Conservation (phyloP, 2,329 filamentous ascomycete genomes). For the Beauveria rudraprayagi region DNA sequence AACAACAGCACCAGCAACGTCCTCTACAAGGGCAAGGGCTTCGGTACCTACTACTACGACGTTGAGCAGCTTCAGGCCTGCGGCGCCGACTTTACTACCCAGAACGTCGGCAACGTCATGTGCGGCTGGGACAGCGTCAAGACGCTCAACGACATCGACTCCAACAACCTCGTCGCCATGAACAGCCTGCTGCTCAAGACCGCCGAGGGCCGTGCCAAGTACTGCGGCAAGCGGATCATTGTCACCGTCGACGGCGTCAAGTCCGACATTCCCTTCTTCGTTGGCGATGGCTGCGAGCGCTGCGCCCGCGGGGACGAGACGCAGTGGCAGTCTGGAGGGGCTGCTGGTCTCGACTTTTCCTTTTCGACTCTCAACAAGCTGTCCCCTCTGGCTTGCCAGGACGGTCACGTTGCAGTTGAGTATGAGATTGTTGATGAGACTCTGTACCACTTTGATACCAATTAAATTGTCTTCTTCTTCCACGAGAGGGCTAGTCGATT, state of each 20-base stretch:
- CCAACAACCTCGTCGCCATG: constrained; percentile 16
- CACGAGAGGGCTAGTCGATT: too few species aligned
- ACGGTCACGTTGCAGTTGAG: constrained; percentile 13
- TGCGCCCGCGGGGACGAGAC: constrained; percentile 11
- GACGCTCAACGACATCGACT: constrained; percentile 11
- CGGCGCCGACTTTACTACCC: constrained; percentile 1
- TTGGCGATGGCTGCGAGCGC: constrained; percentile 14
- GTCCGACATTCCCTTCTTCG: constrained; percentile 11
- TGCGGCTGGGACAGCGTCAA: constrained; percentile 1
- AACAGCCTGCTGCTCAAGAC: constrained; percentile 13
- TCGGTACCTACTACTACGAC: constrained; percentile 11
- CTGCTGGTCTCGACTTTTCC: constrained; percentile 14
- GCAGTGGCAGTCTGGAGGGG: constrained; percentile 13
- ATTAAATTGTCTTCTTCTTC: not conserved
- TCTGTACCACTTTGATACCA: constrained; percentile 14
- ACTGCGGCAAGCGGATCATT: constrained; percentile 15
- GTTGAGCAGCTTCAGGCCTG: constrained; percentile 1
- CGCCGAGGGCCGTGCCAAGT: constrained; percentile 10
- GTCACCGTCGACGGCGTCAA: constrained; percentile 13
- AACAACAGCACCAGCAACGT: not conserved
- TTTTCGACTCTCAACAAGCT: constrained; percentile 10
- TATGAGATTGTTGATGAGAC: constrained; percentile 16
- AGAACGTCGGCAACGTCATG: constrained; percentile 8
- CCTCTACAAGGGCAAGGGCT: constrained; percentile 6
- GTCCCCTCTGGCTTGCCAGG: constrained; percentile 11